These are phyloP conservation scores for Tetradesmus lagerheimii DNA, from an alignment of 139 green algal species.

Conservation along the genomic window DNA sequence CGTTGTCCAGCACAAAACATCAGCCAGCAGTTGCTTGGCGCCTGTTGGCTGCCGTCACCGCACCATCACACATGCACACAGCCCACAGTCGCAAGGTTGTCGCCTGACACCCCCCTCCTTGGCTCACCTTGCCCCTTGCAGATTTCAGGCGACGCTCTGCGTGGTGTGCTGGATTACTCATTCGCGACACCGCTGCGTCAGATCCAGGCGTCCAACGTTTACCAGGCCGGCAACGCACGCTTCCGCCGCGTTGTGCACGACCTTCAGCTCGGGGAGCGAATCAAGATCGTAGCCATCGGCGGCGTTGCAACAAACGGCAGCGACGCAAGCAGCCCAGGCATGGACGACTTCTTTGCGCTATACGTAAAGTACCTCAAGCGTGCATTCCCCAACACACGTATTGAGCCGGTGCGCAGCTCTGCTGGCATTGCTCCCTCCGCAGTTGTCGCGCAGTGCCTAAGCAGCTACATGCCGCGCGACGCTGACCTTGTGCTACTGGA, in stretches of 20 bases:
- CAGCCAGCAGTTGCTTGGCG: no score
- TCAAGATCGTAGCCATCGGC: conserved; percentile 49
- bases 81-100: no score
- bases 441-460: conserved; percentile 37
- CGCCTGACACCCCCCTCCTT: no score
- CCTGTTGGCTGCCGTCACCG: no score
- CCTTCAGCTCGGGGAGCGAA: background rate
- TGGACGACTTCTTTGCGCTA: conserved; percentile 34
- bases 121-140: background rate
- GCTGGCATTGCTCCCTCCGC: conserved; percentile 44
- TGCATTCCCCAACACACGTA: conserved; percentile 23
- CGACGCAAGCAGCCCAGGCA: conserved; percentile 16
- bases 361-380: conserved; percentile 37
- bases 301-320: conserved; percentile 49
- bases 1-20: no score
- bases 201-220: conserved; percentile 22
- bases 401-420: conserved; percentile 9
- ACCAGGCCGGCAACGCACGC: conserved; percentile 38
- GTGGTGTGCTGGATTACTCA: conserved; percentile 12
- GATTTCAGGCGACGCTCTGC: background rate
- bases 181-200: conserved; percentile 30
- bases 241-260: conserved; percentile 30
- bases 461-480: conserved; percentile 43
- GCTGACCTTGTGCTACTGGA: conserved; percentile 51
- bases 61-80: no score